Evolutionary conservation across 169 alveolate species (phyloP).

Genomic region (Plasmodium knowlesi): DNA sequence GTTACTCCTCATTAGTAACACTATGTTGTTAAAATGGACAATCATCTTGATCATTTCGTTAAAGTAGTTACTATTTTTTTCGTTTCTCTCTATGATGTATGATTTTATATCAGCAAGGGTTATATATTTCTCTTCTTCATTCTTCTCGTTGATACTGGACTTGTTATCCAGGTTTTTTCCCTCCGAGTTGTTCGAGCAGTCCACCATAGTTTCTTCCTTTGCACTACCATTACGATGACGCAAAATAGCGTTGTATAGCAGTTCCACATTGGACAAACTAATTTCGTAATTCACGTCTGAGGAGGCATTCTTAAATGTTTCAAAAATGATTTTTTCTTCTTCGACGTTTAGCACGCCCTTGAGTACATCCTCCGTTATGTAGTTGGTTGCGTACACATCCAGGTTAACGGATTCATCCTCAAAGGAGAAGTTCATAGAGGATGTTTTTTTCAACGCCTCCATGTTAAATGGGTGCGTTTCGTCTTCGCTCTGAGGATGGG

Average conservation of each 20-base stretch:
- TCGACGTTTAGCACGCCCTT: constrained; percentile 18
- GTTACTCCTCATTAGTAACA: constrained; percentile 40
- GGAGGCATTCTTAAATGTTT: constrained; percentile 19
- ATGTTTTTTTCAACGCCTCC: background rate
- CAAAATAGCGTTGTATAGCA: constrained; percentile 11
- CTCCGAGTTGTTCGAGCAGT: background rate
- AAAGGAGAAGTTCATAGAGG: background rate
- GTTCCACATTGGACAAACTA: background rate
- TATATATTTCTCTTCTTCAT: constrained; percentile 1
- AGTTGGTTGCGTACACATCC: constrained; percentile 36
- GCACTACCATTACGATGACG: background rate
- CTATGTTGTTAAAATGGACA: constrained; percentile 57
- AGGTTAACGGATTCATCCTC: constrained; percentile 28
- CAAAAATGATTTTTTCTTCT: constrained; percentile 53
- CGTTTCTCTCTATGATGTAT: constrained; percentile 37
- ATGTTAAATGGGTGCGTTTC: background rate
- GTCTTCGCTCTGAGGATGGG: background rate
- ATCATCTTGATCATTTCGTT: constrained; percentile 67
- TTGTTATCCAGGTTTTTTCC: background rate
- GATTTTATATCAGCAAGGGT: constrained; percentile 42
- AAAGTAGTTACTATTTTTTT: constrained; percentile 44
- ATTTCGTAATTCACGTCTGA: constrained; percentile 40
- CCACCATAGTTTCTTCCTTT: background rate
- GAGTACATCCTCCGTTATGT: constrained; percentile 55
- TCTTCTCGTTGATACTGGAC: background rate